Percentiles rank a stretch among this genome's conserved stretches.
Conservation (phyloP, 352 stramenopile species). For the Proteromonas lacertae region DNA sequence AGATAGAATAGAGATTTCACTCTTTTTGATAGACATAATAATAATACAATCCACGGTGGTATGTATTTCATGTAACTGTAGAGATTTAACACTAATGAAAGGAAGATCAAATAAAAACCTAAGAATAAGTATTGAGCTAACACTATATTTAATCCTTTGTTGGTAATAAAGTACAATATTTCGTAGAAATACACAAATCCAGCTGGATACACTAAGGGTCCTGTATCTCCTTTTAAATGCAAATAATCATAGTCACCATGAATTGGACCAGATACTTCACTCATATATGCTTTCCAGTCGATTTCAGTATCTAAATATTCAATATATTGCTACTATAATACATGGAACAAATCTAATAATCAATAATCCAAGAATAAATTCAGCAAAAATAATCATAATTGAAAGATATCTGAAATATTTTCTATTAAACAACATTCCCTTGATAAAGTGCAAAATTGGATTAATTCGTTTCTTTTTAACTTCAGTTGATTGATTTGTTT, state of each 20-base stretch:
- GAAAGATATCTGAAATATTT: too few relatives aligned
- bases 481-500: too few relatives aligned
- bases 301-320: slow-evolving; percentile 63
- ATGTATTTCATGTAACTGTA: slow-evolving; percentile 11
- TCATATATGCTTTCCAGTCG: slow-evolving; percentile 95
- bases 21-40: slow-evolving; percentile 63
- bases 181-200: slow-evolving; percentile 86
- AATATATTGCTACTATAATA: too few relatives aligned
- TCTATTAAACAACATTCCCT: too few relatives aligned
- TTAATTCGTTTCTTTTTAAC: too few relatives aligned
- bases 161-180: slow-evolving; percentile 47
- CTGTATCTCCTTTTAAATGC: slow-evolving; percentile 67
- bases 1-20: slow-evolving; percentile 92
- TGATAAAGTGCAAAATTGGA: too few relatives aligned
- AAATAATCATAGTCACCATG: slow-evolving; percentile 69
- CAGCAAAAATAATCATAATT: too few relatives aligned
- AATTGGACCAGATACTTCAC: slow-evolving; percentile 66
- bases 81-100: slow-evolving; percentile 42
- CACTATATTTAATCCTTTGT: slow-evolving; percentile 17
- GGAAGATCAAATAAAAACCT: slow-evolving; percentile 59
- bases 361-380: too few relatives aligned
- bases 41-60: slow-evolving; percentile 21
- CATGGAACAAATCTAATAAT: too few relatives aligned
- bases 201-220: slow-evolving; percentile 84
- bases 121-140: slow-evolving; percentile 67